Evolutionary conservation across 768 basidiomycete genomes (phyloP), one percentile per base, ranked within the genome.

Genomic region (Clavulina sp.): DNA sequence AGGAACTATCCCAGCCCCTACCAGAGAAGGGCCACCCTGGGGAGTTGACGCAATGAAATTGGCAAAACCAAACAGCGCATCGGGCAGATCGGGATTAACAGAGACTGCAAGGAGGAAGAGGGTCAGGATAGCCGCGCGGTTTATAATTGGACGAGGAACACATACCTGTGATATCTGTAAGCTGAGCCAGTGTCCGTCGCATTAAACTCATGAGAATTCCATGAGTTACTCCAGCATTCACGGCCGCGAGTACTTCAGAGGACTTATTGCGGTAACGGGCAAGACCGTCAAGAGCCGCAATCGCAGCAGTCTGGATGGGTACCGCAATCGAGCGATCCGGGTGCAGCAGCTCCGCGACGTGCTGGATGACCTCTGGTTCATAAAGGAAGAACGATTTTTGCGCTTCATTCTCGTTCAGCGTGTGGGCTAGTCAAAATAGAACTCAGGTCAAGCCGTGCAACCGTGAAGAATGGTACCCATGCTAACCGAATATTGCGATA

Each of bases 181-280:
- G 76, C 54, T 88, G 82, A 18, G 71, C 63, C 18, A 87, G 80
- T 23, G 84, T 84, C 65, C 79, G 81, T 55, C 91, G 77, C 51
- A 96, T 72, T 32, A 91, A 70, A 28, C 83, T 81, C 81, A 97
- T 87, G 24, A 99, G 65, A 36, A 89, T 81, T 9, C 95, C 95
- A 61, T 97, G 95, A 60, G 89, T 95, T 51, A 96, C 88, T 41
- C 88, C 88, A 24, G 88, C 92, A 62, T 95, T 95, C 33, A 97
- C 76, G 1, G 91, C 81, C 3, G 81, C 80, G 43, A 95, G 65
- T 34, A 93, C 87, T 61, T 97, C 95, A 58, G 80, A 77, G 32
- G 85, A 73, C 62, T 82, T 87, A 54, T 69, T 71, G 54, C 87
- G 77, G 63, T 93, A 92, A 55, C 88, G 73, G 9, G 81, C 82